Evolutionary conservation across 2,329 filamentous ascomycete genomes (phyloP).

Genomic region (Pseudopithomyces chartarum): DNA sequence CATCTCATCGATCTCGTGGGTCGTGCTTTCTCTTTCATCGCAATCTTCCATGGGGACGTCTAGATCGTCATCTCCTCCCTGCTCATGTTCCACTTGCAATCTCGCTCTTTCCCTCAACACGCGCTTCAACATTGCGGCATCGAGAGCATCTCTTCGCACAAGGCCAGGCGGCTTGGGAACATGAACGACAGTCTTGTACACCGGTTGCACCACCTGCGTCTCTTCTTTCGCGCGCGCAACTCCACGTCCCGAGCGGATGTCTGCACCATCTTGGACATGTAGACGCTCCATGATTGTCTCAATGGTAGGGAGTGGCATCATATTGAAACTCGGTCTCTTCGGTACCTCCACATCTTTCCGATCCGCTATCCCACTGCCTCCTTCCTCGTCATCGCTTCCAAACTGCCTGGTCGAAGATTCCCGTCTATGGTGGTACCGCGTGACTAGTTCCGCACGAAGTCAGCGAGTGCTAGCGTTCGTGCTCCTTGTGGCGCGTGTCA

Average conservation of each 20-base stretch:
- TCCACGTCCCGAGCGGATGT: too few relatives aligned
- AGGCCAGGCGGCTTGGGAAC: conserved; percentile 14
- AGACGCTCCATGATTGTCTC: conserved; percentile 20
- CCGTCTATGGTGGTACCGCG: neutral
- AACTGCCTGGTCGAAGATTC: neutral
- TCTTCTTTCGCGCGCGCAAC: too few relatives aligned
- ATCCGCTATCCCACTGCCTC: neutral
- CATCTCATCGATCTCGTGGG: neutral
- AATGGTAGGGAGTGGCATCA: conserved; percentile 22
- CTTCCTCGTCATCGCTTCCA: neutral
- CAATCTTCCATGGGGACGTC: neutral
- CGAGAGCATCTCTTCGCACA: neutral
- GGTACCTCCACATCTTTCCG: conserved; percentile 8
- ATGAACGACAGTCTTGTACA: conserved; percentile 19
- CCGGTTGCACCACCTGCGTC: conserved; percentile 13
- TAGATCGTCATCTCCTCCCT: neutral
- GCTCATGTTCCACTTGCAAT: neutral
- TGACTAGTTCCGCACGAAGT: conserved; percentile 1
- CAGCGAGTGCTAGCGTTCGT: neutral
- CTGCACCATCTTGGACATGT: neutral
- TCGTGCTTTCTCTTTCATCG: neutral
- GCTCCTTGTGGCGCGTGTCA: neutral
- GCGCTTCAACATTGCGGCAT: neutral
- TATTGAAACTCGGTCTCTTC: neutral
- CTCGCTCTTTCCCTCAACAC: neutral